A percentile compares a stretch with the other conserved stretches of the same genome.
These are phyloP conservation scores for Entomortierella lignicola DNA, from an alignment of 192 early-diverging fungal species.

Conservation along the genomic window DNA sequence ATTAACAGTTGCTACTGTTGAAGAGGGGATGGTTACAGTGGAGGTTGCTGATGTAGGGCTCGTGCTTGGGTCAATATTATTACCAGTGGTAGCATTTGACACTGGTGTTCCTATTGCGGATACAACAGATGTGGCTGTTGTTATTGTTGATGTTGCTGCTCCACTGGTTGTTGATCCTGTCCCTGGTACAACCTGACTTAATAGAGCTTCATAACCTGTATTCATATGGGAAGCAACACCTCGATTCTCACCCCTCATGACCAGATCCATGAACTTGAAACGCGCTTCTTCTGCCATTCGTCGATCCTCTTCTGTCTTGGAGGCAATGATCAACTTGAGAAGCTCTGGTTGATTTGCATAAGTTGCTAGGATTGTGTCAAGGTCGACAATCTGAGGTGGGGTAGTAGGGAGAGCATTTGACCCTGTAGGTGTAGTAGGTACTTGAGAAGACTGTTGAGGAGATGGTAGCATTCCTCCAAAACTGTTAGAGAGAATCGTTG, in stretches of 20 bases:
- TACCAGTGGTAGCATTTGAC: constrained; percentile 19
- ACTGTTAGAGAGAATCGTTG: constrained; percentile 18
- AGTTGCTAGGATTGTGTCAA: constrained; percentile 61
- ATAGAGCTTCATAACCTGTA: constrained; percentile 35
- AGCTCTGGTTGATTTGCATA: constrained; percentile 64
- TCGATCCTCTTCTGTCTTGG: constrained; percentile 68
- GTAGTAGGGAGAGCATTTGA: constrained; percentile 5
- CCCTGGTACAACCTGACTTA: constrained; percentile 5
- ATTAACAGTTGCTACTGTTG: not conserved
- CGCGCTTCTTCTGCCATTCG: constrained; percentile 68
- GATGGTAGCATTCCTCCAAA: constrained; percentile 32
- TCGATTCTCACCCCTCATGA: constrained; percentile 52
- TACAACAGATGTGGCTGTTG: no score
- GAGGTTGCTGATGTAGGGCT: constrained; percentile 19
- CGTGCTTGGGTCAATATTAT: constrained; percentile 4
- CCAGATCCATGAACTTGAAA: constrained; percentile 60
- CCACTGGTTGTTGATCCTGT: not conserved
- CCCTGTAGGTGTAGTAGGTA: constrained; percentile 11
- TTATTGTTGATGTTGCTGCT: constrained; percentile 8
- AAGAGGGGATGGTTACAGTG: not conserved
- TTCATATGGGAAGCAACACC: constrained; percentile 10
- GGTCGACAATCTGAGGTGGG: constrained; percentile 51
- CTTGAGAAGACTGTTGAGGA: constrained; percentile 23
- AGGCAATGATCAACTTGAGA: constrained; percentile 62
- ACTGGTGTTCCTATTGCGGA: constrained; percentile 14